These are phyloP conservation scores for Handroanthus guayacan DNA, from an alignment of 257 asterid species.

Conservation along the genomic window DNA sequence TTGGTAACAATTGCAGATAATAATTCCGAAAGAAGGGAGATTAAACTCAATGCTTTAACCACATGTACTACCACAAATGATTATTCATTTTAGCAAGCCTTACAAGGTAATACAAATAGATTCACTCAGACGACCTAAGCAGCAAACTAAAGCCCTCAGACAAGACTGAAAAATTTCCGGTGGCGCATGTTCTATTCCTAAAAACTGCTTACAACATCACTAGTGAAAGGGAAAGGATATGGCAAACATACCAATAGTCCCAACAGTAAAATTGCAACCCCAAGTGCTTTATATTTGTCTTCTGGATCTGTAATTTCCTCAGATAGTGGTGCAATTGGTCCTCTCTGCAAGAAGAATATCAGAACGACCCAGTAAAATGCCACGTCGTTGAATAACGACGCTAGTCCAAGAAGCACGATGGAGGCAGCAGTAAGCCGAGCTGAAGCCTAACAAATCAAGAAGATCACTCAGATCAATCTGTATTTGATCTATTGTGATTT, in stretches of 20 bases:
- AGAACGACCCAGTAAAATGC: slow-evolving; percentile 93
- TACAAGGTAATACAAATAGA: background rate
- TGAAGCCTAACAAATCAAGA: slow-evolving; percentile 59
- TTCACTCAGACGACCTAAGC: slow-evolving; percentile 19
- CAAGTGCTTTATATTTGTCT: slow-evolving; percentile 60
- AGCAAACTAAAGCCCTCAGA: slow-evolving; percentile 14
- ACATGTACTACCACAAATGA: too few species aligned
- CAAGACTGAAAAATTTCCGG: slow-evolving; percentile 15
- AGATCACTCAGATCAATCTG: background rate
- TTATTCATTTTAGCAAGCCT: too few species aligned
- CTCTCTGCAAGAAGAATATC: slow-evolving; percentile 95
- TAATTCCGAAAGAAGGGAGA: too few species aligned
- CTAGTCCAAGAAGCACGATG: slow-evolving; percentile 79
- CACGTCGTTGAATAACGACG: slow-evolving; percentile 79
- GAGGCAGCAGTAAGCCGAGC: slow-evolving; percentile 73
- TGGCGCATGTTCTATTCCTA: slow-evolving; percentile 29
- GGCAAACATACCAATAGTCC: slow-evolving; percentile 90
- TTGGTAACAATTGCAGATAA: too few species aligned
- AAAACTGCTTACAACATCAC: slow-evolving; percentile 56
- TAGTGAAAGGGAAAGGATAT: slow-evolving; percentile 78
- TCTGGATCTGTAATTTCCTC: slow-evolving; percentile 89
- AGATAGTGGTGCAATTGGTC: slow-evolving; percentile 86
- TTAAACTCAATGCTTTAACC: too few species aligned
- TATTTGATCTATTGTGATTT: background rate
- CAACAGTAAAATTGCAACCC: slow-evolving; percentile 66